Evolutionary conservation across 441 rosid species (phyloP).

Genomic region (Rhodomyrtus psidioides): DNA sequence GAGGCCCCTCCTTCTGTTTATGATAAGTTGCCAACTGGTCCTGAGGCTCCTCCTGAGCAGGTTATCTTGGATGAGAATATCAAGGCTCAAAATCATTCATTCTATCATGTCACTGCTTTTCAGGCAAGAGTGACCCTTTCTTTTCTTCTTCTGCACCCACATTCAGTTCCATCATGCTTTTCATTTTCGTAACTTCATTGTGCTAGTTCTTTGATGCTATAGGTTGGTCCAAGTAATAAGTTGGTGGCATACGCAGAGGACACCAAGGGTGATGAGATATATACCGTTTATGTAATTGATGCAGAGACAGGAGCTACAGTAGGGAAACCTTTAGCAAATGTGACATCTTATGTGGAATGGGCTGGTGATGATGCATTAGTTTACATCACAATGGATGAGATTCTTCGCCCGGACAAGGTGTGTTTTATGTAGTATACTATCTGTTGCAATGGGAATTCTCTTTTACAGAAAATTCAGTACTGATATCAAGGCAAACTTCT

Average conservation of each 20-base stretch:
- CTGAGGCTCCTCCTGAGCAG: constrained; percentile 73
- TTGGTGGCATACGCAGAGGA: constrained; percentile 87
- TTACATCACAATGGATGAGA: constrained; percentile 79
- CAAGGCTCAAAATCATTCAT: constrained; percentile 47
- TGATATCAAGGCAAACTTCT: background rate
- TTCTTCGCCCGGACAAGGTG: constrained; percentile 87
- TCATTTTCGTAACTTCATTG: background rate
- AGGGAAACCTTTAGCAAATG: constrained; percentile 44
- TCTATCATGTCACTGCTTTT: constrained; percentile 55
- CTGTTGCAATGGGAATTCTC: background rate
- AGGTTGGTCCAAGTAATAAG: constrained; percentile 73
- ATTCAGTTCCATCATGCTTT: background rate
- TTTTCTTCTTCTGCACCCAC: background rate
- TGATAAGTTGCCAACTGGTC: constrained; percentile 64
- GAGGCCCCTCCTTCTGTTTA: constrained; percentile 50
- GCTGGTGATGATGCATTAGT: constrained; percentile 75
- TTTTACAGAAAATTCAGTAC: background rate
- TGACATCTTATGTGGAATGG: constrained; percentile 58
- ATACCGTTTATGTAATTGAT: constrained; percentile 56
- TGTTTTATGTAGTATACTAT: background rate
- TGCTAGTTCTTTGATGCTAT: background rate
- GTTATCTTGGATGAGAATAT: constrained; percentile 80
- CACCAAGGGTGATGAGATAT: constrained; percentile 72
- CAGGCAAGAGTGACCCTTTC: constrained; percentile 25
- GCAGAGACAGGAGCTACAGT: constrained; percentile 41